These are phyloP conservation scores for Erythrophleum fordii DNA, from an alignment of 306 rosid species.

Conservation along the genomic window DNA sequence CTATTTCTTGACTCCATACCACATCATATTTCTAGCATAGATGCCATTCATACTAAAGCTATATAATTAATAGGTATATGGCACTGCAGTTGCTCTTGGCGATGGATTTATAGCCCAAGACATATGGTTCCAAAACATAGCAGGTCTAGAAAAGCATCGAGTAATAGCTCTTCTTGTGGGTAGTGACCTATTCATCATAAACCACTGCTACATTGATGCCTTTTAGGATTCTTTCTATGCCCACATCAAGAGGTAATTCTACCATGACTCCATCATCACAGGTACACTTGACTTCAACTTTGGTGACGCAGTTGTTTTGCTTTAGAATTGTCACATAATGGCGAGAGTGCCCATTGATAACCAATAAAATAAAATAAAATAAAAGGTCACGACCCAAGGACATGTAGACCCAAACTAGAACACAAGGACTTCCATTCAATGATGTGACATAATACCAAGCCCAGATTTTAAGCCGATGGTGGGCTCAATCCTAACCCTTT, in stretches of 20 bases:
- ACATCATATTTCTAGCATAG: too few relatives aligned
- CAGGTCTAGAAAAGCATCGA: conserved; percentile 76
- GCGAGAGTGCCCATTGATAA: conserved; percentile 56
- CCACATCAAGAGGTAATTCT: conserved; percentile 71
- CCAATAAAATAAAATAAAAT: conserved; percentile 50
- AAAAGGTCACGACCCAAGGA: conserved; percentile 65
- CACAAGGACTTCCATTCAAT: conserved; percentile 62
- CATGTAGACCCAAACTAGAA: conserved; percentile 54
- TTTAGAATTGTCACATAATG: conserved; percentile 59
- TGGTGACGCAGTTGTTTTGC: conserved; percentile 68
- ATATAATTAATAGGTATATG: neutral
- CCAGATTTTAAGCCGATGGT: conserved; percentile 55
- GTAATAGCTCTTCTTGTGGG: conserved; percentile 80
- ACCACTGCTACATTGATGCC: conserved; percentile 68
- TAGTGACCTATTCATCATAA: conserved; percentile 63
- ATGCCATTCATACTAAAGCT: too few relatives aligned
- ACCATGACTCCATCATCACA: conserved; percentile 58
- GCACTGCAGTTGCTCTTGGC: conserved; percentile 66
- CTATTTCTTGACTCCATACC: too few relatives aligned
- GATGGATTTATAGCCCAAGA: conserved; percentile 83
- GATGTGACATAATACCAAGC: conserved; percentile 49
- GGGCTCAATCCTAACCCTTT: conserved; percentile 40
- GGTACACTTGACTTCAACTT: conserved; percentile 80
- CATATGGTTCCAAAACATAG: conserved; percentile 67
- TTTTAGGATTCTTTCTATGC: conserved; percentile 76